Evolutionary conservation across 2,329 filamentous ascomycete genomes (phyloP), one percentile per base, ranked within the genome.

Genomic region (Colletotrichum aenigma): DNA sequence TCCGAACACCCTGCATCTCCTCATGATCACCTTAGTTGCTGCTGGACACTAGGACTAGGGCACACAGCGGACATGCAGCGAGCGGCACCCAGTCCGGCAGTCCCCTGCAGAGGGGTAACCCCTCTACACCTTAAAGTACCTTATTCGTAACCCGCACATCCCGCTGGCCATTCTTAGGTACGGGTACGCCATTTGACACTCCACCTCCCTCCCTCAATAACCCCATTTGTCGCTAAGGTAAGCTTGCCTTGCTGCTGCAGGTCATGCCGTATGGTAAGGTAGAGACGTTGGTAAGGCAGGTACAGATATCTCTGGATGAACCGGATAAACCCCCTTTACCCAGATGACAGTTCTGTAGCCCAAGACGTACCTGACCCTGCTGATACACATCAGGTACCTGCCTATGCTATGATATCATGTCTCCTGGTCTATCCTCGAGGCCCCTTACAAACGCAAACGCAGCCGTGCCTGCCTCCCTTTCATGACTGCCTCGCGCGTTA

Each of bases 101-200:
- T 66, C 72, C 71, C 66, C 66, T 70, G 71, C 71, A 48, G 48
- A 70, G 66, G 70, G 71, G 71, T 36, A 48, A 30, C 67, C 67
- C 72, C 72, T 71, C 72, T 67, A 38, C 68, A 75, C 72, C 72
- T 48, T 48, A 21, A 48, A 48, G 43, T 48, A 48, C 43, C 43
- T 75, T 75, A 71, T 71, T 66, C 61, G 72, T 71, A 71, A 74
- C 67, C 61, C 72, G 67, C 48, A 36, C 32, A 32, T 64, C 67
- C 67, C 43, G 43, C 43, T 48, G 66, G 32, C 56, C 32, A 56
- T 69, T 64, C 56, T 56, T 68, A 34, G 24, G 36, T 21, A 48
- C 43, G 43, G 43, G 18, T 48, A 28, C 55, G 26, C 61, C 36
- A 21, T 24, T 65, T 67, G 16, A 8, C 67, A 21, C 64, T 67